Base-by-base conservation (phyloP, 441 rosid genomes). In the Adansonia gregorii region DNA sequence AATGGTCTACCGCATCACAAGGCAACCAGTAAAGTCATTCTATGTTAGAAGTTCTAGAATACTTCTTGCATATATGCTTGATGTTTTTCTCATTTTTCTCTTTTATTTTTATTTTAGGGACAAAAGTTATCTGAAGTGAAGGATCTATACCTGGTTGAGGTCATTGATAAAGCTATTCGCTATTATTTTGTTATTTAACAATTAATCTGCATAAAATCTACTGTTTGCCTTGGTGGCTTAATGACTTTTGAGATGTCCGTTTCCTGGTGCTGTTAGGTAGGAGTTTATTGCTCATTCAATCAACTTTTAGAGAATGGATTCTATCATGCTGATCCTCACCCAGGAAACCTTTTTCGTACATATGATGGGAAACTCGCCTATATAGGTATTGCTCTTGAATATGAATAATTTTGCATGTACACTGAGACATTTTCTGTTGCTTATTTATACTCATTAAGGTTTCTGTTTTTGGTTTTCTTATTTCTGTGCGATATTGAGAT, bases 291-390 rank as follows among this genome's bases (percentile, higher is more conserved):
- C 88, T 95, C 97, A 5, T 93, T 95, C 81, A 94, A 89, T 80
- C 98, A 95, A 85, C 98, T 95, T 76, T 79, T 95, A 89, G 98
- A 95, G 79, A 82, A 86, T 76, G 99, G 98, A 52, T 95, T 95
- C 89, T 95, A 95, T 83, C 99, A 95, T 89, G 99, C 99, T 69
- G 99, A 95, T 89, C 99, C 99, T 75, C 99, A 95, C 83, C 99
- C 97, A 67, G 99, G 99, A 80, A 95, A 95, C 82, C 92, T 93
- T 84, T 87, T 95, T 35, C 97, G 99, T 39, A 92, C 99, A 43
- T 83, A 82, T 65, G 93, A 95, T 76, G 97, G 99, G 78, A 92
- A 90, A 81, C 92, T 95, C 58, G 99, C 99, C 72, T 95, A 95
- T 85, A 76, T 95, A 79, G 99, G 99, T 95, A 87, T 60, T 71